Evolutionary conservation across 495 filamentous ascomycete genomes (phyloP), one percentile per base, ranked within the genome.

Genomic region (Trypethelium eluteriae): DNA sequence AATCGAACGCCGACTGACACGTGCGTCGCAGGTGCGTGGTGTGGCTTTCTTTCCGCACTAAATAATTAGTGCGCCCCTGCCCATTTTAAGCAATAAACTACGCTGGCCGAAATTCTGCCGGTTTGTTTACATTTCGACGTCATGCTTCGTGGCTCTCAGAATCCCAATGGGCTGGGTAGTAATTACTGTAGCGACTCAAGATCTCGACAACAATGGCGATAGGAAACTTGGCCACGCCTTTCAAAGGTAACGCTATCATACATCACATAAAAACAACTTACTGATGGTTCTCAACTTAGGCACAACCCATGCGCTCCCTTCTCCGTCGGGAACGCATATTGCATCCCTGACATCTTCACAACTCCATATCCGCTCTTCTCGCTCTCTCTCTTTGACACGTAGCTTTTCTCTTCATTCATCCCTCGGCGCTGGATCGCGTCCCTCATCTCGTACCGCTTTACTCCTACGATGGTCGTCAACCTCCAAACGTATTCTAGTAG

Each of bases 401-500:
- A 34, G 44, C 74, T 18, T 71, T 74, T 46, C 69, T 64, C 62
- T 72, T 75, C 44, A 34, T 49, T 69, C 1, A 70, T 76, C 57
- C 65, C 73, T 6, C 7, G 70, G 3, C 67, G 66, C 49, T 38
- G 64, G 32, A 39, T 67, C 18, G 36, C 73, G 9, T 35, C 39
- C 46, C 34, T 71, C 18, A 63, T 25, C 32, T 2, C 53, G 53
- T 35, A 34, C 50, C 3, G 38, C 12, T 16, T 16, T 53, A 25
- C n/a, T 59, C 2, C 44, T 71, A 11, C 62, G 66, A 47, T 76
- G 74, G 73, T 56, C 65, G 44, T 2, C n/a, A 50, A 68, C 59
- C 46, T 71, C 74, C 61, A 63, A 62, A 49, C 80, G 80, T 18
- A 72, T 85, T 59, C 76, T 83, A n/a, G 64, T 85, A 14, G 76